Conservation (phyloP, 176 grass and related monocot genomes). For the Leersia perrieri region DNA sequence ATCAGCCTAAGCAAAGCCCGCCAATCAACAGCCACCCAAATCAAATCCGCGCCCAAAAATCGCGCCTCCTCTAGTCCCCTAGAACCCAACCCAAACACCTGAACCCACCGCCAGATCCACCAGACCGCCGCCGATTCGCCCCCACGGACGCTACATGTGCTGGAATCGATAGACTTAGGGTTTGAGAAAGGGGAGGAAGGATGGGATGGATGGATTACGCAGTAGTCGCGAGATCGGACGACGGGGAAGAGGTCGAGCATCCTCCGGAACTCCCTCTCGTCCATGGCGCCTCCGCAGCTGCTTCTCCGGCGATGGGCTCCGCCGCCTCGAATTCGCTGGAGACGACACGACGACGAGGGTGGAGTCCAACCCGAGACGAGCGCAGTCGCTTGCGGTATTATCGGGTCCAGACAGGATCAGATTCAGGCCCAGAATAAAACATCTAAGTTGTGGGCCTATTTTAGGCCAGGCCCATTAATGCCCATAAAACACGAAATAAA, state of each 20-base stretch:
- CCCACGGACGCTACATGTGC: too few relatives aligned
- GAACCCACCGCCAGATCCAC: neutral
- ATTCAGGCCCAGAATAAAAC: too few relatives aligned
- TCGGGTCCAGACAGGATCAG: neutral
- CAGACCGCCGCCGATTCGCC: neutral
- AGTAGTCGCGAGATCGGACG: conserved; percentile 71
- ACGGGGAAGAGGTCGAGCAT: conserved; percentile 87
- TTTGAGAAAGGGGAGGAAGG: neutral
- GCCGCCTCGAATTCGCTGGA: neutral
- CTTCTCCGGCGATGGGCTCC: neutral
- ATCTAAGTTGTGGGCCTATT: neutral
- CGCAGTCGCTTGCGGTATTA: neutral
- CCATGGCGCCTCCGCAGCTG: conserved; percentile 47
- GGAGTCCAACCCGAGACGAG: conserved; percentile 13
- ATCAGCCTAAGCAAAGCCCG: neutral
- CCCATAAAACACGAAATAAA: too few relatives aligned
- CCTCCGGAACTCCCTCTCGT: conserved; percentile 80
- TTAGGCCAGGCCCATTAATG: neutral
- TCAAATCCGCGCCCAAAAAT: neutral
- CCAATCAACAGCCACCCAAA: neutral
- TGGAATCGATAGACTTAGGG: neutral
- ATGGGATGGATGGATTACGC: conserved; percentile 56
- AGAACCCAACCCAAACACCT: neutral
- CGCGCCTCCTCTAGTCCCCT: neutral
- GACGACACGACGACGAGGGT: neutral